A percentile compares a stretch with the other conserved stretches of the same genome.
Evolutionary conservation across 352 stramenopile species (phyloP).

Genomic region (Thalassiosira livingstoniorum): DNA sequence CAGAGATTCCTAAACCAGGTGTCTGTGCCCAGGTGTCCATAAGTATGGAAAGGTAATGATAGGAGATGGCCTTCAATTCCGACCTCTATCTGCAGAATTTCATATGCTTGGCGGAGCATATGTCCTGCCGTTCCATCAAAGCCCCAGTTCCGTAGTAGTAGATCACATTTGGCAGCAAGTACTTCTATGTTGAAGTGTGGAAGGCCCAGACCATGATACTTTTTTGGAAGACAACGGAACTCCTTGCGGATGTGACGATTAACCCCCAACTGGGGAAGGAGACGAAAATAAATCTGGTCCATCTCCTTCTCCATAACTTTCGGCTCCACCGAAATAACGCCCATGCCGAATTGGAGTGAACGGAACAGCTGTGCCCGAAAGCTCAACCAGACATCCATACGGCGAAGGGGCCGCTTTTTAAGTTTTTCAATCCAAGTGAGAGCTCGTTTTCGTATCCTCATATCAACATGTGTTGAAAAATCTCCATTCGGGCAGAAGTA

Average conservation of each 20-base stretch:
- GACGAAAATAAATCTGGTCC: constrained; percentile 8
- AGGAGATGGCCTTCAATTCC: background rate
- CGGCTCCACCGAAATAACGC: background rate
- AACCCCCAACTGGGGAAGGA: background rate
- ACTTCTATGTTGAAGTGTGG: constrained; percentile 24
- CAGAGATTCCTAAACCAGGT: too few relatives aligned
- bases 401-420: too few relatives aligned
- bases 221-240: constrained; percentile 5
- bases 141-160: constrained; percentile 8
- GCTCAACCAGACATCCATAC: too few relatives aligned
- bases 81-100: constrained; percentile 16
- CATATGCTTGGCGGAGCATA: background rate
- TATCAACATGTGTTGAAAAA: constrained; percentile 2
- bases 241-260: constrained; percentile 34
- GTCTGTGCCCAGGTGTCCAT: background rate
- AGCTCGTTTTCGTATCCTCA: background rate
- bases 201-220: constrained; percentile 34
- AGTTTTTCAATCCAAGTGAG: constrained; percentile 6
- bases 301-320: background rate
- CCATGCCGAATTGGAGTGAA: too few relatives aligned
- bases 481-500: background rate
- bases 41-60: background rate
- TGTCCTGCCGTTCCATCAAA: background rate
- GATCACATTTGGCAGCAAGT: constrained; percentile 2
- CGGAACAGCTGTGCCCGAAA: too few relatives aligned